Percentiles rank a stretch among this genome's conserved stretches.
Evolutionary conservation across 306 rosid species (phyloP).

Genomic region (Prunus mongolica): DNA sequence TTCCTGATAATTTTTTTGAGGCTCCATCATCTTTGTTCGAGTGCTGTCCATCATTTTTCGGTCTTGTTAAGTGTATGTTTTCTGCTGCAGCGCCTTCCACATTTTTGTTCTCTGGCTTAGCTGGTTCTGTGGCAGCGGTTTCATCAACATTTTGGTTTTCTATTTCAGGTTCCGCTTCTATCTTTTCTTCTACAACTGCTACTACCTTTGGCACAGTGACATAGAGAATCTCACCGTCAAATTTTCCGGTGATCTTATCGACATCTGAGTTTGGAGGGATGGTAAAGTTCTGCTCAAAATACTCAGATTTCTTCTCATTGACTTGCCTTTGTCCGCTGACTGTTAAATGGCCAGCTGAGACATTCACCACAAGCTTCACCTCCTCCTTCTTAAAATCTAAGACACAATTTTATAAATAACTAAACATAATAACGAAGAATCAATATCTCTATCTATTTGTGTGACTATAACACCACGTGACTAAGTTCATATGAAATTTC

Average conservation of each 20-base stretch:
- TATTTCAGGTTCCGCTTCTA: constrained; percentile 25
- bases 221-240: constrained; percentile 51
- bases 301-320: constrained; percentile 30
- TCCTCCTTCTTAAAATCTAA: constrained; percentile 59
- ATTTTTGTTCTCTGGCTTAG: not conserved
- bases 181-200: constrained; percentile 18
- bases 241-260: constrained; percentile 43
- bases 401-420: not conserved
- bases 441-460: not conserved
- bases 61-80: not conserved
- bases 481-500: not conserved
- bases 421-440: not conserved
- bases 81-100: not conserved
- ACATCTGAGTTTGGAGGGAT: constrained; percentile 43
- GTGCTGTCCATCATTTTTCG: not conserved
- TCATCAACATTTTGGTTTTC: not conserved
- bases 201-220: constrained; percentile 48
- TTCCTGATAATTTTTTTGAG: not conserved
- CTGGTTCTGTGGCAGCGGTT: not conserved
- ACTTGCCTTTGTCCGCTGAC: constrained; percentile 48
- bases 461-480: not conserved
- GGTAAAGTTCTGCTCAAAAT: constrained; percentile 36
- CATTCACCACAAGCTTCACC: constrained; percentile 41
- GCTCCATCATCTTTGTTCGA: constrained; percentile 9
- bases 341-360: constrained; percentile 26